Conservation (phyloP, 345 rosid genomes). For the Eucalyptus dawsonii region DNA sequence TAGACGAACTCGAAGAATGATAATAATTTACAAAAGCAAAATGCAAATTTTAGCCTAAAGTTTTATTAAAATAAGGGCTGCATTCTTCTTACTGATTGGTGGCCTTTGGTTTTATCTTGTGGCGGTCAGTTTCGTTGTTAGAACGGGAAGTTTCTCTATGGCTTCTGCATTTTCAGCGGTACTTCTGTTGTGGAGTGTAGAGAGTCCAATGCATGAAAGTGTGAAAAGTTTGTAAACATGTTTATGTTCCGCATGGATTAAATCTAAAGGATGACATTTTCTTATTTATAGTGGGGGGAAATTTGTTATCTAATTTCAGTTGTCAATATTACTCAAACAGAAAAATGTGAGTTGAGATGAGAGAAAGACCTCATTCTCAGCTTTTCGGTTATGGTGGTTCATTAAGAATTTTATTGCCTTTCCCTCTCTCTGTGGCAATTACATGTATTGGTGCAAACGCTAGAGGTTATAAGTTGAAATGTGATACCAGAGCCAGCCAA, state of each 20-base stretch:
- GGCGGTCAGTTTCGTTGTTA: not conserved
- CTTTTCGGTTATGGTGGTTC: not conserved
- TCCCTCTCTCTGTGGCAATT: not conserved
- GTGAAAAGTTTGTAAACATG: not conserved
- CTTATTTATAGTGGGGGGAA: not conserved
- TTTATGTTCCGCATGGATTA: not conserved
- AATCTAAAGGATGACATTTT: not conserved
- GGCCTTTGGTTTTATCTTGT: not conserved
- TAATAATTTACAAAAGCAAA: too few relatives aligned
- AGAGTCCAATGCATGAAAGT: not conserved
- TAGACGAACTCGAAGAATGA: too few relatives aligned
- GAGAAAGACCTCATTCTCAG: not conserved
- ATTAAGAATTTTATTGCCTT: not conserved
- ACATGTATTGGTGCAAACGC: not conserved
- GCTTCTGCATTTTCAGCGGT: not conserved
- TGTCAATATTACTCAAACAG: not conserved
- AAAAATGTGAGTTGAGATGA: not conserved
- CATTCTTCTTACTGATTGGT: not conserved
- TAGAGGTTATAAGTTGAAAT: not conserved
- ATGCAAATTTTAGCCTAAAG: too few relatives aligned
- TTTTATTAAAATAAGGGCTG: not conserved
- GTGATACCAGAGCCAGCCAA: not conserved
- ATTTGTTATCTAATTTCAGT: not conserved
- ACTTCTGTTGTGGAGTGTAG: not conserved
- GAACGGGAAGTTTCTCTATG: not conserved